Evolutionary conservation across 2,329 filamentous ascomycete species (phyloP), one percentile per base, ranked within the genome.

Genomic region (Akanthomyces dipterigenus): DNA sequence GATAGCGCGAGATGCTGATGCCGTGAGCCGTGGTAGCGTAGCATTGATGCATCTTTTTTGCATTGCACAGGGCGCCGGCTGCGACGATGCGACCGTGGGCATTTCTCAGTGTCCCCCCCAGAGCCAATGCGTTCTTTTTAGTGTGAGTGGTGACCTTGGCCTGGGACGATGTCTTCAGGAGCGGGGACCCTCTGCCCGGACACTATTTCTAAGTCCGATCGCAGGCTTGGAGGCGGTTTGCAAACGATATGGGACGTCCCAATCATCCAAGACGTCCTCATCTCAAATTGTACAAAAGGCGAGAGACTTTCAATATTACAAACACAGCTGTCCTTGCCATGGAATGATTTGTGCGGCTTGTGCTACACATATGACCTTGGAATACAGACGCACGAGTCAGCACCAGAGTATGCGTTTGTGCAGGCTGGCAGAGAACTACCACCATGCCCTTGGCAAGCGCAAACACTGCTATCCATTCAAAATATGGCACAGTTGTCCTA

Each of bases 11-110:
- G 48, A 51, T 51, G 48, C 48, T 40, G 55, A 57, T 57, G 55
- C 55, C 55, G 55, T 57, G 43, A 48, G 55, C 55, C 43, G 55
- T 57, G 24, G 42, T 38, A 57, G 42, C n/a, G 55, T 57, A 9
- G 55, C 43, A 57, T 28, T 26, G 40, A 46, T 46, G 28, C n/a
- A n/a, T n/a, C n/a, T n/a, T n/a, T n/a, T n/a, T 12, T 43, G 51
- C 51, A 28, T 34, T 20, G 36, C 14, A 11, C 38, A 31, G 36
- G 40, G 22, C 16, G 49, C 18, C 4, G n/a, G 31, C 50, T 40
- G n/a, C n/a, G n/a, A n/a, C n/a, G n/a, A n/a, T 26, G 50, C 43
- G 20, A 46, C 22, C 20, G 12, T 46, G 40, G 20, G 40, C 40
- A 56, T 45, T 9, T 46, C n/a, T 56, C 40, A 20, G 54, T 46